Evolutionary conservation across 177 flowering plant genomes (phyloP).

Genomic region (Vitis hybrid): DNA sequence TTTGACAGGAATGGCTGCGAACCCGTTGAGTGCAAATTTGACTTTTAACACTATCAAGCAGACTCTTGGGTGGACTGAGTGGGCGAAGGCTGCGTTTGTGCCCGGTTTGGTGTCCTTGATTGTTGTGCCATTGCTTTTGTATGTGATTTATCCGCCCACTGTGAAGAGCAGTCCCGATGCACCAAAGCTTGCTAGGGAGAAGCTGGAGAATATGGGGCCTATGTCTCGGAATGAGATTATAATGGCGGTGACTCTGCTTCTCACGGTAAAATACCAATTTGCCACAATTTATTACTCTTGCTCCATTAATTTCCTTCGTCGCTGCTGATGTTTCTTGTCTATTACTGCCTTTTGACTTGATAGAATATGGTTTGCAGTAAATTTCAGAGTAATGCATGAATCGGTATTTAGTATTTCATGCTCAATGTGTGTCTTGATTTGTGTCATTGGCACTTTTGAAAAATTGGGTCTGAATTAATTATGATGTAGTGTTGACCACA

Average conservation of each 20-base stretch:
- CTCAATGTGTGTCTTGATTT: no score
- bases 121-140: constrained; percentile 76
- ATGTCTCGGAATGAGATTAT: constrained; percentile 85
- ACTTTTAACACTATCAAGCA: constrained; percentile 58
- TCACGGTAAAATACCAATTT: constrained; percentile 56
- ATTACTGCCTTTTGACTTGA: neutral
- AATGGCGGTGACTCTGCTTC: constrained; percentile 83
- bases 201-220: constrained; percentile 93
- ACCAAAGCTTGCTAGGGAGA: constrained; percentile 81
- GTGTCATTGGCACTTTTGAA: no score
- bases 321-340: neutral
- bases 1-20: constrained; percentile 96
- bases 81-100: constrained; percentile 92
- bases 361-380: neutral
- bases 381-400: no score
- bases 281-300: neutral
- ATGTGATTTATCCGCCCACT: constrained; percentile 78
- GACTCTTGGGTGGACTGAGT: constrained; percentile 89
- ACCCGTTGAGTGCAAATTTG: constrained; percentile 82
- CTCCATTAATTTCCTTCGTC: neutral
- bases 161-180: constrained; percentile 95
- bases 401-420: no score
- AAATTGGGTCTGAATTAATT: no score
- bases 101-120: constrained; percentile 85
- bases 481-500: no score